Conservation (phyloP, 164 flowering plant genomes). For the Nymphaea colorata region DNA sequence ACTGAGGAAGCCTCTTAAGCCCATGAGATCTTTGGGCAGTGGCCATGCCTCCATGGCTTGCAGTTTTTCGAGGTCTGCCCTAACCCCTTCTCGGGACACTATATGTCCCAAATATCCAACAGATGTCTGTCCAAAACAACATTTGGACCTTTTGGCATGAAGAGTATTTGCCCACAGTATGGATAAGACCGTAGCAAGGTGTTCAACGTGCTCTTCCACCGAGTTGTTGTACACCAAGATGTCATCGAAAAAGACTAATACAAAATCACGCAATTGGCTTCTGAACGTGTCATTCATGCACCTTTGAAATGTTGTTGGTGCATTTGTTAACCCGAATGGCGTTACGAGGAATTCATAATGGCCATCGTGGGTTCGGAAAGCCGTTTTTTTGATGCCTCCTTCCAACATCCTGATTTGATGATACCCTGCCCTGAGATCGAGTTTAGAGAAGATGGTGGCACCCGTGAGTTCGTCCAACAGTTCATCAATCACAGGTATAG, state of each 20-base stretch:
- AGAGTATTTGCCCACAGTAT: background rate
- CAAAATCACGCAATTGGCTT: background rate
- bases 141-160: background rate
- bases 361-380: background rate
- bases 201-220: background rate
- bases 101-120: background rate
- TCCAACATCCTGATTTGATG: background rate
- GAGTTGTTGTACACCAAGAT: background rate
- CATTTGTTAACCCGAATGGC: background rate
- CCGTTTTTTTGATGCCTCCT: background rate
- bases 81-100: background rate
- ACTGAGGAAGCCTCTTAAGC: background rate
- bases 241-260: background rate
- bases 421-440: too few relatives aligned
- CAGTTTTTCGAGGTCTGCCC: background rate
- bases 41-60: background rate
- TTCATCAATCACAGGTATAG: too few relatives aligned
- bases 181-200: background rate
- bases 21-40: background rate
- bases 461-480: too few relatives aligned
- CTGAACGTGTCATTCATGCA: conserved; percentile 1
- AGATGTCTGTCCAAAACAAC: background rate
- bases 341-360: background rate
- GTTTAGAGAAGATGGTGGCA: too few relatives aligned
- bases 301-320: background rate